A percentile compares a stretch with the other conserved stretches of the same genome.
Evolutionary conservation across 179 eudicot species (phyloP).

Genomic region (Beta lomatogona): DNA sequence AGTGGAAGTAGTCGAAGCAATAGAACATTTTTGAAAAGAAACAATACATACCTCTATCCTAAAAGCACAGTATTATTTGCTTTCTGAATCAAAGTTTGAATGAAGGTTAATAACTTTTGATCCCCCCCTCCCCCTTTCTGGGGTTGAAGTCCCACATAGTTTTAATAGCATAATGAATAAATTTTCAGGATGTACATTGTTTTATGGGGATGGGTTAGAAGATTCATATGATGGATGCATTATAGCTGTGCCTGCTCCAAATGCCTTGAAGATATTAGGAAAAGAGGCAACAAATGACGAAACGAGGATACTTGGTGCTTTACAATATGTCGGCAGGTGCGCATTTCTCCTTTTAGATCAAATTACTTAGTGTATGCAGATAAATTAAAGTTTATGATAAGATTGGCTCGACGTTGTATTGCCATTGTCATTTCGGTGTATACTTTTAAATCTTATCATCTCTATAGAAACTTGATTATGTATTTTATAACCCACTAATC

Average conservation of each 20-base stretch:
- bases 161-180: not conserved
- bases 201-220: constrained; percentile 55
- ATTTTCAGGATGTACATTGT: constrained; percentile 63
- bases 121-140: not conserved
- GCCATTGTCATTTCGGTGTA: not conserved
- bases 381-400: not conserved
- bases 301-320: constrained; percentile 77
- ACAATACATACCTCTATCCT: not conserved
- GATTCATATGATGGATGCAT: constrained; percentile 67
- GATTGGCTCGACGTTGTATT: not conserved
- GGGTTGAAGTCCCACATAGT: not conserved
- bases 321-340: constrained; percentile 81
- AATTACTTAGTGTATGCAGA: not conserved
- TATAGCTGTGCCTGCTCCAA: constrained; percentile 80
- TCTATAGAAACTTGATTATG: not conserved
- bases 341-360: not conserved
- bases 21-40: not conserved
- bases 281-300: constrained; percentile 74
- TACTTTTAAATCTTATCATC: not conserved
- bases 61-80: too few relatives aligned
- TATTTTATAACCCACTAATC: not conserved
- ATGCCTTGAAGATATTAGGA: constrained; percentile 70
- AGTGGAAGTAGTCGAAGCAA: too few relatives aligned
- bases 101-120: too few relatives aligned
- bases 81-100: too few relatives aligned